phyloP scores from a whole-genome alignment of 495 filamentous ascomycete species.

The Chlorociboria aeruginascens region DNA sequence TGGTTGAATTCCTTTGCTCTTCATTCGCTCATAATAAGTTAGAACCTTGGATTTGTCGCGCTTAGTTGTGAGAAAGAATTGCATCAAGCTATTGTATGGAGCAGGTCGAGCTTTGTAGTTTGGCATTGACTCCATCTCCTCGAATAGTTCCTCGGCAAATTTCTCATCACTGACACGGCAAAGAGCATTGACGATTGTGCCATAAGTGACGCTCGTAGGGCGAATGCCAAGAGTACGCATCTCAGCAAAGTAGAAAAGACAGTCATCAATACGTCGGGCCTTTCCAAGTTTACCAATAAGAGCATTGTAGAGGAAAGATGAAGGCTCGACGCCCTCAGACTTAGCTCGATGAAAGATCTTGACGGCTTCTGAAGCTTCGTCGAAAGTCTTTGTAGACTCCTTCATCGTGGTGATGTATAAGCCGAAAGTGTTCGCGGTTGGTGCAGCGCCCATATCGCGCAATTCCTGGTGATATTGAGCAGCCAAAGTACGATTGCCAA shows the following conservation, averaged over 20 bases:
- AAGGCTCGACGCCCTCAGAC: slow-evolving; percentile 87
- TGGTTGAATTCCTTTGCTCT: slow-evolving; percentile 71
- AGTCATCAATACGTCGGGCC: slow-evolving; percentile 93
- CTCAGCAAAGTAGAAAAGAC: slow-evolving; percentile 92
- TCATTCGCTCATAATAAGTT: slow-evolving; percentile 93
- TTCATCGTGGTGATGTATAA: slow-evolving; percentile 97
- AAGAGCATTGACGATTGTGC: slow-evolving; percentile 93
- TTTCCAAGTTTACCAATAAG: slow-evolving; percentile 97
- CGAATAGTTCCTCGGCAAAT: slow-evolving; percentile 94
- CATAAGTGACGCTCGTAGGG: slow-evolving; percentile 94
- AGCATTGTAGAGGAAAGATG: slow-evolving; percentile 95
- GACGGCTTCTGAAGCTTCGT: slow-evolving; percentile 91
- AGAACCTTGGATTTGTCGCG: slow-evolving; percentile 88
- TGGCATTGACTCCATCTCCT: slow-evolving; percentile 97
- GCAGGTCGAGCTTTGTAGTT: slow-evolving; percentile 97
- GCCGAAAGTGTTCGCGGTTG: slow-evolving; percentile 94
- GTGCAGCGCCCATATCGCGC: slow-evolving; percentile 72
- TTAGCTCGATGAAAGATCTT: slow-evolving; percentile 94
- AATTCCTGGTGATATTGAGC: slow-evolving; percentile 84
- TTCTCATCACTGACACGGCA: slow-evolving; percentile 96
- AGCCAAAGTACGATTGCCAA: slow-evolving; percentile 68
- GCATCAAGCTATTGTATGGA: slow-evolving; percentile 98
- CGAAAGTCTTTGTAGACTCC: slow-evolving; percentile 91
- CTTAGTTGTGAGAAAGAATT: slow-evolving; percentile 97
- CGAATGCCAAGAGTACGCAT: slow-evolving; percentile 90